Conservation (phyloP, 208 protist species). For the Acanthamoeba culbertsoni region DNA sequence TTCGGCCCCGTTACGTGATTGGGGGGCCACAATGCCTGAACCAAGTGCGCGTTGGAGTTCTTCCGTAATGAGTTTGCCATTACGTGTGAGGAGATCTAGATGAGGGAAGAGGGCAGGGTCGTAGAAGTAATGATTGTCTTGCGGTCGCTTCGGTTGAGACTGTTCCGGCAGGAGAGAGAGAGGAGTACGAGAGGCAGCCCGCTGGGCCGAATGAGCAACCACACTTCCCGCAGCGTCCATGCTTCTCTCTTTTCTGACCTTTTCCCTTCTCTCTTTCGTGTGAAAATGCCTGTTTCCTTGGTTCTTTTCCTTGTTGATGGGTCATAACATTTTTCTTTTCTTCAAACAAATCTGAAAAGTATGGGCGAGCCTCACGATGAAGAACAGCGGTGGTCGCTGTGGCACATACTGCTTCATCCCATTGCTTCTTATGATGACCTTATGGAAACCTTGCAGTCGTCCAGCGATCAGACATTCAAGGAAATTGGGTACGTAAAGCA, state of each 20-base stretch:
- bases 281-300: neutral
- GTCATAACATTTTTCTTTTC: too few relatives aligned
- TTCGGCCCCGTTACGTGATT: neutral
- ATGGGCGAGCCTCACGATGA: neutral
- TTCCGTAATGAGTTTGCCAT: neutral
- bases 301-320: neutral
- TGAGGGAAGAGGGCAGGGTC: conserved; percentile 46
- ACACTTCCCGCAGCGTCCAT: neutral
- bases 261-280: neutral
- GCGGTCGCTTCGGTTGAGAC: neutral
- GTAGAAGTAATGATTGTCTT: conserved; percentile 57
- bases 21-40: neutral
- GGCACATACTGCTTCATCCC: neutral
- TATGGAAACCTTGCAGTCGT: neutral
- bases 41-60: neutral
- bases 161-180: neutral
- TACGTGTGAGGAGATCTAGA: neutral
- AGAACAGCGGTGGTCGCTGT: neutral
- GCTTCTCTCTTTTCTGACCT: neutral
- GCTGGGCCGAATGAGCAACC: neutral
- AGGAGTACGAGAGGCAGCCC: neutral
- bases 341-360: neutral
- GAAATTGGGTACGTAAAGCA: neutral
- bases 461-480: neutral
- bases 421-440: neutral